A percentile compares a stretch with the other conserved stretches of the same genome.
These are phyloP conservation scores for Prillingera fragicola DNA, from an alignment of 1,284 basidiomycete genomes.

Conservation along the genomic window DNA sequence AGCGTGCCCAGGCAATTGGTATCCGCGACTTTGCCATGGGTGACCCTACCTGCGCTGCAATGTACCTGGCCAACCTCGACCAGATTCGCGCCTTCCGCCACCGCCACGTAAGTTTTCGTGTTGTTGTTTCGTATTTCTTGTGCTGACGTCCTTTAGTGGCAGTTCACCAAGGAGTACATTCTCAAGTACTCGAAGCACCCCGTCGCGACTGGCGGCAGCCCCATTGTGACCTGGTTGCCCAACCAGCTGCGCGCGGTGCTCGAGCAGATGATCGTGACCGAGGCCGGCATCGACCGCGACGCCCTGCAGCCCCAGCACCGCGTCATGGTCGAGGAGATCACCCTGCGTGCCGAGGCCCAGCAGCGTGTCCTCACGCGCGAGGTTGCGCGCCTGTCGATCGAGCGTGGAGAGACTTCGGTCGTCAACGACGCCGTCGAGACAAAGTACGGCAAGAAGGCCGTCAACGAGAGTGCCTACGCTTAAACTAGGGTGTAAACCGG, in stretches of 20 bases:
- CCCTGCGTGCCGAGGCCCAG: conserved; percentile 17
- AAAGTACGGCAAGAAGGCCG: too few species aligned
- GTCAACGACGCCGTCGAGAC: conserved; percentile 10
- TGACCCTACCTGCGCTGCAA: conserved; percentile 12
- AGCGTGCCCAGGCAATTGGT: conserved; percentile 13
- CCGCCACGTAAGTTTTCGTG: conserved; percentile 20
- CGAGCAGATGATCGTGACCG: conserved; percentile 9
- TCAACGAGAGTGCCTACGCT: neutral
- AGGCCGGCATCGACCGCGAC: conserved; percentile 12
- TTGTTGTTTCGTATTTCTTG: neutral
- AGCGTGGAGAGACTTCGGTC: conserved; percentile 7
- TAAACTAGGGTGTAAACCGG: too few species aligned
- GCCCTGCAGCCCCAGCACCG: conserved; percentile 9
- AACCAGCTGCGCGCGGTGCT: conserved; percentile 20
- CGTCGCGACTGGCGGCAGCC: conserved; percentile 16
- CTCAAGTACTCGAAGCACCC: conserved; percentile 13
- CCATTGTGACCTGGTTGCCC: conserved; percentile 18
- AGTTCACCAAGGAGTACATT: conserved; percentile 14
- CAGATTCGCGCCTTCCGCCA: conserved; percentile 21
- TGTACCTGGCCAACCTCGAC: conserved; percentile 19
- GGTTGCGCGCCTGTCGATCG: conserved; percentile 7
- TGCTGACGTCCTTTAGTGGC: conserved; percentile 6
- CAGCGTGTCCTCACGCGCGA: conserved; percentile 18
- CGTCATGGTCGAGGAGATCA: conserved; percentile 18
- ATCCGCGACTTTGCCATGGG: conserved; percentile 14